Evolutionary conservation across 495 filamentous ascomycete genomes (phyloP), one percentile per base, ranked within the genome.

Genomic region (Cercophora samala): DNA sequence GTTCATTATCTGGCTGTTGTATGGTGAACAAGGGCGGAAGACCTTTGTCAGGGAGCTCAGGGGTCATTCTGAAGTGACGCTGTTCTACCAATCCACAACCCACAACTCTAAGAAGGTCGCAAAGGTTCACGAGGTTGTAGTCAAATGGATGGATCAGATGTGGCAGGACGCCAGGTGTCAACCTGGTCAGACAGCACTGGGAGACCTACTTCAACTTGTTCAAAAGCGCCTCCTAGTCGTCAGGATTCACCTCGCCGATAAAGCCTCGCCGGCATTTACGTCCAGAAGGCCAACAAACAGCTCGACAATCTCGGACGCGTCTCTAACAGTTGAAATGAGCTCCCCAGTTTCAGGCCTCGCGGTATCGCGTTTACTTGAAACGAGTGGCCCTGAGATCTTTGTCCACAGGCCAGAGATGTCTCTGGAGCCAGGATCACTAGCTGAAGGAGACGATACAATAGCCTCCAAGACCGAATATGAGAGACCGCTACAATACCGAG

Each of bases 1-100:
- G 60, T 67, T 76, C 51, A 58, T 78, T 15, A 67, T 78, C 21
- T 80, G 78, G 78, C 23, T 79, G 19, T 67, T 80, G 5, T 72
- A 77, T 53, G 75, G 75, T 5, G 15, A 58, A 6, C 32, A 68
- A 1, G 62, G 32, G 8, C 64, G 75, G 1, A 29, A 64, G 22
- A 32, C 52, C 0, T 72, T 78, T 54, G 51, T 64, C n/a, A 18
- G 25, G 19, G 18, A 67, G 0, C 29, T 73, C 13, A 18, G 26
- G 5, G 9, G 9, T 2, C 21, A 19, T 1, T 51, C 32, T 21
- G 18, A 65, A 0, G 2, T 13, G 1, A 5, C n/a, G 11, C 26
- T 55, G 4, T 60, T 59, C 13, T 65, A 65, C 17, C 1, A 65
- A 19, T 24, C 9, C 2, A 51, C 11, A n/a, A 18, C 18, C 29